Conservation (phyloP, 129 eudicot genomes). For the Gnaphalium uliginosum region DNA sequence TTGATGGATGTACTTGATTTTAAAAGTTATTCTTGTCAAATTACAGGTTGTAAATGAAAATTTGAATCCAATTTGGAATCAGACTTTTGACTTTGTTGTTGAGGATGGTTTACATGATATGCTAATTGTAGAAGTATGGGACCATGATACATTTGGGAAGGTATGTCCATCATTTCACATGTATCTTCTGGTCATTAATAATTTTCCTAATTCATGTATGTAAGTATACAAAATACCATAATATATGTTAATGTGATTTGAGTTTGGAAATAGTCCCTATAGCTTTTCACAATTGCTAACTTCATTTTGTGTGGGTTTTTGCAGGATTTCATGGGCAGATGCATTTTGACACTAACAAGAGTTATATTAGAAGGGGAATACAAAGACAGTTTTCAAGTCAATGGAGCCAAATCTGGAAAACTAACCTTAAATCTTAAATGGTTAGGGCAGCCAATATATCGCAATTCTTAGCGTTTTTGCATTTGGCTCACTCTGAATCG, state of each 20-base stretch:
- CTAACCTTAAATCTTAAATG: slow-evolving; percentile 79
- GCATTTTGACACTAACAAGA: slow-evolving; percentile 90
- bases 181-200: not conserved
- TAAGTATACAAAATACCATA: not conserved
- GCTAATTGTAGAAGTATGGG: slow-evolving; percentile 91
- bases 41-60: slow-evolving; percentile 79
- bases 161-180: slow-evolving; percentile 34
- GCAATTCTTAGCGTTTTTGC: slow-evolving; percentile 39
- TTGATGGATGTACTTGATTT: not conserved
- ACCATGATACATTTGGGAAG: slow-evolving; percentile 98
- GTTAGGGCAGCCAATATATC: slow-evolving; percentile 70
- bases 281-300: slow-evolving; percentile 17
- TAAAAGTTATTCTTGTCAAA: not conserved
- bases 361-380: slow-evolving; percentile 90
- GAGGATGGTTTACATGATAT: slow-evolving; percentile 97
- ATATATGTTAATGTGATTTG: not conserved
- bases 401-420: slow-evolving; percentile 77
- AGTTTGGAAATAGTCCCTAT: not conserved
- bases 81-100: slow-evolving; percentile 92
- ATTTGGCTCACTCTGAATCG: not conserved
- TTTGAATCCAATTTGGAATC: slow-evolving; percentile 94
- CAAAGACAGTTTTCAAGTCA: slow-evolving; percentile 65
- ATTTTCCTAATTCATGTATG: not conserved
- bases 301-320: not conserved
- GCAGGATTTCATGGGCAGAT: slow-evolving; percentile 95